A percentile compares a stretch with the other conserved stretches of the same genome.
phyloP scores from a whole-genome alignment of 164 flowering plant genomes.

The Liriodendron chinense region DNA sequence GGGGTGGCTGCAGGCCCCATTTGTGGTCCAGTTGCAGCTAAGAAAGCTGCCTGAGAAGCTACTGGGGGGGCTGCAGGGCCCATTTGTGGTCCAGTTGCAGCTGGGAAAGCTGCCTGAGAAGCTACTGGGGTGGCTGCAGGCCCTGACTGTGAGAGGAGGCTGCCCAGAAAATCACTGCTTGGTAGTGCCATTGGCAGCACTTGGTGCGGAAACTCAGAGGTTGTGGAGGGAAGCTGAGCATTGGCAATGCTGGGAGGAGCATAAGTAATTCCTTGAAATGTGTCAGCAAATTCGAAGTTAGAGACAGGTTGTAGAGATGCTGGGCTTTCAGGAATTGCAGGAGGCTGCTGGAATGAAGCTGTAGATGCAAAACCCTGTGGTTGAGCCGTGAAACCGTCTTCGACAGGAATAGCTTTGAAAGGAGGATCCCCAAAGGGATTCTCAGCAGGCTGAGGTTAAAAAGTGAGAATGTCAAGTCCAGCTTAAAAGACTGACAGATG shows the following conservation, averaged over 20 bases:
- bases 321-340: slow-evolving; percentile 19
- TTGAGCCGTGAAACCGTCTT: slow-evolving; percentile 28
- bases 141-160: slow-evolving; percentile 51
- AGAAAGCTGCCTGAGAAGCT: slow-evolving; percentile 29
- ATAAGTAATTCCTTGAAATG: slow-evolving; percentile 44
- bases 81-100: neutral
- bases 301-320: slow-evolving; percentile 29
- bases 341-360: slow-evolving; percentile 37
- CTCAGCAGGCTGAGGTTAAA: slow-evolving; percentile 51
- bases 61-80: neutral
- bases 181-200: slow-evolving; percentile 45
- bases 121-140: slow-evolving; percentile 20
- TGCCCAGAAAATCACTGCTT: slow-evolving; percentile 8
- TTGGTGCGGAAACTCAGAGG: slow-evolving; percentile 37
- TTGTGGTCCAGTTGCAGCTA: slow-evolving; percentile 33
- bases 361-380: slow-evolving; percentile 31
- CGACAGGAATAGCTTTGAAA: slow-evolving; percentile 70
- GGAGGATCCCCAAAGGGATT: slow-evolving; percentile 97
- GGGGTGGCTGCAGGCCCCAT: slow-evolving; percentile 1
- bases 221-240: slow-evolving; percentile 28
- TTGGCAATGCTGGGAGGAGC: slow-evolving; percentile 22
- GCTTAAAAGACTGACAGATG: slow-evolving; percentile 2
- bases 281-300: slow-evolving; percentile 43
- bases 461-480: neutral
- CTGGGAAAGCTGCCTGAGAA: neutral